phyloP scores from a whole-genome alignment of 345 rosid species.

The Melastoma malabathricum region DNA sequence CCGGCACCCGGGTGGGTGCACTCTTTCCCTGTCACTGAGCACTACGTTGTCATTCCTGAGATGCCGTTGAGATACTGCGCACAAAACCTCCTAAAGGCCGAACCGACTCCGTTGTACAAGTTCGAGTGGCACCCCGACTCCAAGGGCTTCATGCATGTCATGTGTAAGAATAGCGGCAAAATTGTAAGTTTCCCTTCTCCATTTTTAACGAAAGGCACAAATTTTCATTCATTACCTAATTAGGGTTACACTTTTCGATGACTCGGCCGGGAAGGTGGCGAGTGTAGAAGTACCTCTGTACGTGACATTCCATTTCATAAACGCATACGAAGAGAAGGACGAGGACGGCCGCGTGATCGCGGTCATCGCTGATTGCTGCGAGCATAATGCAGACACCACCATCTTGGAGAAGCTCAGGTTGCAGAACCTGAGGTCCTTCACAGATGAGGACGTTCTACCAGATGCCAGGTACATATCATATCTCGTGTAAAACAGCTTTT shows the following conservation, averaged over 20 bases:
- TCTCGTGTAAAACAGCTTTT: too few relatives aligned
- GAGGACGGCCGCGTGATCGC: constrained; percentile 61
- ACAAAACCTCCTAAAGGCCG: constrained; percentile 61
- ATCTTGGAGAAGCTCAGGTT: constrained; percentile 68
- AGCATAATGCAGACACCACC: constrained; percentile 64
- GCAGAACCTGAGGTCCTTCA: constrained; percentile 56
- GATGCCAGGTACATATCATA: constrained; percentile 93
- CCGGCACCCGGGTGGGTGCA: constrained; percentile 97
- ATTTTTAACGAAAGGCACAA: not conserved
- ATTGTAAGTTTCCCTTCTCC: constrained; percentile 31
- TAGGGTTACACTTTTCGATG: not conserved
- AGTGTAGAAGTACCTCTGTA: constrained; percentile 88
- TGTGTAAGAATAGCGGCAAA: constrained; percentile 82
- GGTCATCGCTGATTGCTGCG: constrained; percentile 81
- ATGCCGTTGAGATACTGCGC: constrained; percentile 87
- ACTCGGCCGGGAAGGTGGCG: constrained; percentile 33
- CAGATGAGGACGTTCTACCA: constrained; percentile 57
- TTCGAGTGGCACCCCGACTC: constrained; percentile 82
- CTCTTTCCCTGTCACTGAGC: constrained; percentile 83
- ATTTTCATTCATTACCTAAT: not conserved
- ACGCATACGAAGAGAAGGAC: constrained; percentile 79
- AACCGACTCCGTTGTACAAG: constrained; percentile 87
- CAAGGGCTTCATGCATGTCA: constrained; percentile 60
- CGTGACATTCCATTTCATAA: constrained; percentile 85
- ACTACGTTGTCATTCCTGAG: constrained; percentile 73